Evolutionary conservation across 805 yeast genomes (phyloP), one percentile per base, ranked within the genome.

Genomic region (Yamadazyma scolyti): DNA sequence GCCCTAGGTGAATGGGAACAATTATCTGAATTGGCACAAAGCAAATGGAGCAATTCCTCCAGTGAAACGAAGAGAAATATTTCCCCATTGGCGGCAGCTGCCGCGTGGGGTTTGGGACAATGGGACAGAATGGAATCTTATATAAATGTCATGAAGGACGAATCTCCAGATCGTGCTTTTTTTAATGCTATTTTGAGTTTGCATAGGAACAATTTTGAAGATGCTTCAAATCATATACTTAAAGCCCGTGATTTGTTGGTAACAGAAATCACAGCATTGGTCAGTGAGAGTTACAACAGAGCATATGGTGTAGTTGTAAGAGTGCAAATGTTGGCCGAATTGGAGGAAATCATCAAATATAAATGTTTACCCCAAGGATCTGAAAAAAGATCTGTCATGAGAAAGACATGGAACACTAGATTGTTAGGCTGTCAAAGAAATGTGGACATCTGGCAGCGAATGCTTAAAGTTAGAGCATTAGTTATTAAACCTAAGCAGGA

Each of bases 1-100:
- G 99, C 99, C 0, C 65, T 93, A n/a, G 98, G 98, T 28, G 97
- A 93, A 58, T 94, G 98, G 97, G 97, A 90, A 40, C 83, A 82
- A 44, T 65, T 94, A 15, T 80, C 94, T 8, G 83, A 82, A 38
- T 62, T 93, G 33, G 96, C 97, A 0, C 81, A 79, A 44, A 80
- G 78, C 25, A 87, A 85, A 50, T 93, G 99, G 99, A 67, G 63
- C 12, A 65, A 69, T 18, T 74, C 95, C 0, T 68, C 85, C 1
- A 69, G 79, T 17, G 95, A 87, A 11, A 76, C 78, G 23, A 75
- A 80, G 44, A 68, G 96, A 34, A 76, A 81, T 5, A 88, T 93
- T 45, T 98, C 98, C 2, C 97, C 98, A 1, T 63, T 94, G 32
- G 98, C 97, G 0, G 98, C 98, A 0, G 97, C 97, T 2, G 97